A percentile compares a stretch with the other conserved stretches of the same genome.
phyloP scores from a whole-genome alignment of 805 yeast species.

The Myxozyma mucilagina region DNA sequence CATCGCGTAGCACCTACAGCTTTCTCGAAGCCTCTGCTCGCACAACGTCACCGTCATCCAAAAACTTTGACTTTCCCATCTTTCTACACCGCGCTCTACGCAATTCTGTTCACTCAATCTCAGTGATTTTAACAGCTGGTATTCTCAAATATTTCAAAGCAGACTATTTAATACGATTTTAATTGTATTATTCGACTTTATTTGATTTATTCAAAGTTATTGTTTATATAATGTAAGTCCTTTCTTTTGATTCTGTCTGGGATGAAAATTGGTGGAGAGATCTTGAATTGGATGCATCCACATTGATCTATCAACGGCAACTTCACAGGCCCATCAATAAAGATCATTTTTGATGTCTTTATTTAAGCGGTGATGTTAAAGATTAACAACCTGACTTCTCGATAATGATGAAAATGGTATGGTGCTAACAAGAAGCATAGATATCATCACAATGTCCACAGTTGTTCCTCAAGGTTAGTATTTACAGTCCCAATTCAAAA shows the following conservation, averaged over 20 bases:
- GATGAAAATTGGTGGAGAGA: not conserved
- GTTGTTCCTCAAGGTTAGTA: conserved; percentile 7
- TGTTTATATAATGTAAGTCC: not conserved
- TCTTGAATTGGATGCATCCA: not conserved
- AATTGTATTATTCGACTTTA: too few relatives aligned
- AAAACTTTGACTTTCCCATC: not conserved
- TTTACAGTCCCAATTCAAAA: not conserved
- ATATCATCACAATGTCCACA: not conserved
- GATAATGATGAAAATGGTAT: not conserved
- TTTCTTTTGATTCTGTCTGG: not conserved
- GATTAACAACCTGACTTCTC: too few relatives aligned
- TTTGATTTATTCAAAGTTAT: not conserved
- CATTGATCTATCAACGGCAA: not conserved
- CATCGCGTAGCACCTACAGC: too few relatives aligned
- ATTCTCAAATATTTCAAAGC: too few relatives aligned
- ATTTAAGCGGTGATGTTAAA: too few relatives aligned
- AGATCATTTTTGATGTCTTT: too few relatives aligned
- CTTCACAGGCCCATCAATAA: too few relatives aligned
- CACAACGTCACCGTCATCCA: not conserved
- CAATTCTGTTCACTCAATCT: not conserved
- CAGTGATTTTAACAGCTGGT: not conserved
- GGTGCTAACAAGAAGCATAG: not conserved
- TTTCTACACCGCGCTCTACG: not conserved
- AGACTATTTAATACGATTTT: too few relatives aligned
- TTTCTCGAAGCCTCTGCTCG: not conserved